Percentiles rank a stretch among this genome's conserved stretches.
These are phyloP conservation scores for Pseudozyma flocculosa DNA, from an alignment of 1,284 basidiomycete genomes.

Conservation along the genomic window DNA sequence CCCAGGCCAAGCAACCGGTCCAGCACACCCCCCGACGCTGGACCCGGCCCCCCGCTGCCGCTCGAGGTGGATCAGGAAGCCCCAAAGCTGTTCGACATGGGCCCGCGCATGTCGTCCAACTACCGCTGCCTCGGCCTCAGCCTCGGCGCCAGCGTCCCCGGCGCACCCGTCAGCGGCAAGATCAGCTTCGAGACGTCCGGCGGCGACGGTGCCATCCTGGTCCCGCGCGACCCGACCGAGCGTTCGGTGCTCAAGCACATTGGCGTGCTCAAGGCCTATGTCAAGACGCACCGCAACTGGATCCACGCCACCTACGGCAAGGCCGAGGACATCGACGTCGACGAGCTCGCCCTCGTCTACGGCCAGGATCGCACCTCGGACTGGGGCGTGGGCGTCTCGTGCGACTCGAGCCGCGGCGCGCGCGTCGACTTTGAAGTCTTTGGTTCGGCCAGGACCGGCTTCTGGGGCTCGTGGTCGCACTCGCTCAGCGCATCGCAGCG, in stretches of 20 bases:
- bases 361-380: conserved; percentile 43
- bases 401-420: conserved; percentile 32
- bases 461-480: conserved; percentile 44
- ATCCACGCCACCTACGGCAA: conserved; percentile 39
- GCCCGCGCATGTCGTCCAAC: conserved; percentile 39
- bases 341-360: conserved; percentile 39
- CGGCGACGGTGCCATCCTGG: conserved; percentile 42
- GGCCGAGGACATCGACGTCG: conserved; percentile 37
- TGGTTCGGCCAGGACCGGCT: conserved; percentile 14
- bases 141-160: conserved; percentile 19
- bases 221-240: conserved; percentile 43
- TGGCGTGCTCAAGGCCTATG: conserved; percentile 42
- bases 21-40: conserved; percentile 24
- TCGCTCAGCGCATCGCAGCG: conserved; percentile 35
- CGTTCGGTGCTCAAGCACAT: conserved; percentile 35
- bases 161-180: conserved; percentile 29
- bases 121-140: conserved; percentile 34
- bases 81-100: conserved; percentile 39
- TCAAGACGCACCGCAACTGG: conserved; percentile 39
- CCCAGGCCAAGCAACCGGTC: conserved; percentile 5
- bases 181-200: conserved; percentile 40
- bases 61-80: conserved; percentile 32
- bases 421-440: conserved; percentile 44
- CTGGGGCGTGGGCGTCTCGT: conserved; percentile 44
- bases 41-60: conserved; percentile 38